Evolutionary conservation across 352 stramenopile genomes (phyloP), one percentile per base, ranked within the genome.

Genomic region (Plasmopara viticola): DNA sequence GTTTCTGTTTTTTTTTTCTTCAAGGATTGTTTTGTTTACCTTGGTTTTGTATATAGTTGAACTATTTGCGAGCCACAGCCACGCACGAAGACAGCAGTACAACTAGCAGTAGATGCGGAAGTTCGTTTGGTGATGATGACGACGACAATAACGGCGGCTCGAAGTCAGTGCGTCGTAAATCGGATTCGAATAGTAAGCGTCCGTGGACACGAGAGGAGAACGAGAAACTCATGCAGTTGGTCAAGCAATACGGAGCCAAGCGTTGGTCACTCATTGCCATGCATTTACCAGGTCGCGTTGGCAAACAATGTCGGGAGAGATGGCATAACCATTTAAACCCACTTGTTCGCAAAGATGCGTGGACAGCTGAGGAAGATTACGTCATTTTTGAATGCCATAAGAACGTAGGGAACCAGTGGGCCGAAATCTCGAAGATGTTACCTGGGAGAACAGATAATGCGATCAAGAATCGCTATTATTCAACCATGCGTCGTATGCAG

Each of bases 401-500:
- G 68, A 94, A 94, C 37, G 74, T 96, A 30, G 88, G 88, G 31
- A 96, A 96, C 62, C 84, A 95, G 48, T 96, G 88, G 88, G 86
- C 86, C 1, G 84, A 95, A 64, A 96, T 96, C 52, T 88, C 86
- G 41, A 92, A 94, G 57, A 94, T 94, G 76, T 72, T 96, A 1
- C 86, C 86, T 3, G 86, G 86, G 17, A 82, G 81, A 40, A 95
- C 87, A 25, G 86, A 96, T 60, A 96, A 96, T 60, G 84, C 83
- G 28, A 95, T 96, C 60, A 96, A 96, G 66, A 95, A 95, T 53
- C 74, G 85, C 34, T 96, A 92, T 61, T 95, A 97, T 63, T 95
- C 85, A 53, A 95, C 81, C n/a, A 94, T 93, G 81, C 67, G 85
- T 4, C 78, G 85, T 52, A 90, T 95, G 78, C 78, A 93, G 62